Evolutionary conservation across 129 eudicot species (phyloP), one percentile per base, ranked within the genome.

Genomic region (Arctium lappa): DNA sequence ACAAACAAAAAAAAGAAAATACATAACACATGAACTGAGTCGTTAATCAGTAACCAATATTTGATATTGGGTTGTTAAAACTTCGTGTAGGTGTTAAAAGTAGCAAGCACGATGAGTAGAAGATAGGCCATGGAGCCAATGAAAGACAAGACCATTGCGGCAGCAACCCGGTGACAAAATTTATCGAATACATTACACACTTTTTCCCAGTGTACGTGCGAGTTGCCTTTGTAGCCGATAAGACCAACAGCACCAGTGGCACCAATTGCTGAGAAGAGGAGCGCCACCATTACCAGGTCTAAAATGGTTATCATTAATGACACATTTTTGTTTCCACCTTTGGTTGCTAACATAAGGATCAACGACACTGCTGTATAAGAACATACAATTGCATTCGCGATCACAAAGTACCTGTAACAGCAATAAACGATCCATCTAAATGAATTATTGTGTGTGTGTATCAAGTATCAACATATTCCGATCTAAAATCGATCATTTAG

Each of bases 181-280:
- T 71, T 89, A n/a, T 75, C 89, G 15, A 92, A 85, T 48, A 81
- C 83, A 27, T 88, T 39, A 71, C 98, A 94, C 3, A 94, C 94
- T 36, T 94, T 91, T 56, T 81, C 75, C 98, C 98, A 92, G 38
- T 40, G 83, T 13, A 92, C 81, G 33, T 89, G 97, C 1, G 93
- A 80, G 85, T 94, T 94, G 8, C 98, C 98, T 10, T 89, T 13
- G 29, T 62, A 79, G 37, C 92, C 97, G 7, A 92, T 70, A 16
- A 89, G 73, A 8, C 97, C 97, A 66, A 92, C 86, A 13, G 90
- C 88, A 0, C 82, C 72, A 2, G 91, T 83, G 15, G 98, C 95
- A 9, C 98, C 97, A 11, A 42, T 79, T 78, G 85, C 77, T 1
- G 96, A 90, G 72, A 80, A 88, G 16, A 94, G 95, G 22, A 94